Evolutionary conservation across 108 stramenopile species (phyloP), one percentile per base, ranked within the genome.

Genomic region (Skeletonema potamos): DNA sequence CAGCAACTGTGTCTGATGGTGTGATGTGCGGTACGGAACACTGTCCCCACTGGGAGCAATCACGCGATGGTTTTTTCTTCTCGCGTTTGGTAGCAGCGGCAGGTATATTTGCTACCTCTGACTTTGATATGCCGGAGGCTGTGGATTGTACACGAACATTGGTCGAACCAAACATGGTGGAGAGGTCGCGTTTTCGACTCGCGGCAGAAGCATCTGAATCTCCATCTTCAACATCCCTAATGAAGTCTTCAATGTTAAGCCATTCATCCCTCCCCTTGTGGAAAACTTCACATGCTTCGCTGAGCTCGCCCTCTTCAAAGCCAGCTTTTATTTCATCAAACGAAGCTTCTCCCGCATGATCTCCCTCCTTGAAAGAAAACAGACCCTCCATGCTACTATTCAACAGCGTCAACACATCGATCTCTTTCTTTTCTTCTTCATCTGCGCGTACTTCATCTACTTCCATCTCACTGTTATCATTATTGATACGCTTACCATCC

Each of bases 11-110:
- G 11, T 24, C 51, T 13, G 68, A 22, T 33, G 58, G 64, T 28
- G 63, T 36, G 37, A 78, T 68, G 32, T 82, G 77, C 13, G 82
- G 66, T 24, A 58, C 77, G 37, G 75, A 77, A 8, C 28, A 82
- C 64, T 89, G 84, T 5, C 91, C 91, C 91, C 91, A 92, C 27
- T 72, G 72, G 0, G 84, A 73, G 18, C 64, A 62, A 48, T 88
- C 86, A 24, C 91, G 85, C 66, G 82, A 77, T 18, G 91, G 91
- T 39, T 92, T 92, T 68, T 90, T 92, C 79, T 82, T 86, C 28
- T 89, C 85, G 28, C 86, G 64, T 55, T 84, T 87, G 20, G 60
- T 72, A 28, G 78, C 71, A 24, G 57, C 44, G 10, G 63, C 39
- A 13, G 43, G 59, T 39, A 62, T 66, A 39, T 34, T 62, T 39